A percentile compares a stretch with the other conserved stretches of the same genome.
Evolutionary conservation across 2,329 filamentous ascomycete species (phyloP).

Genomic region (Harringtonia aguacate): DNA sequence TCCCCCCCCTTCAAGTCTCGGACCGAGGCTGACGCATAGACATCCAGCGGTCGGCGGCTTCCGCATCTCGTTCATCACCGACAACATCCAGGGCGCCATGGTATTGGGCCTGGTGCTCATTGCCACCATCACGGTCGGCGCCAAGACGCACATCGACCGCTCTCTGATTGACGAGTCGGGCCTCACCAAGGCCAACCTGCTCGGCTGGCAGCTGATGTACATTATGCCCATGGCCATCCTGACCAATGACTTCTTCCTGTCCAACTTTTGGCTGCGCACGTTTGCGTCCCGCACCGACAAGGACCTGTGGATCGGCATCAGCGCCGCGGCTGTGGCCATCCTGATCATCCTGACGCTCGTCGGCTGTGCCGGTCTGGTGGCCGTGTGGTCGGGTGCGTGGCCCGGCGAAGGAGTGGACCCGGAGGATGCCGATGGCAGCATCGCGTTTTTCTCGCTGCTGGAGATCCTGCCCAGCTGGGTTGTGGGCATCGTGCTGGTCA

Average conservation of each 20-base stretch:
- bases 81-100: constrained; percentile 72
- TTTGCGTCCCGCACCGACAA: constrained; percentile 72
- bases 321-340: constrained; percentile 54
- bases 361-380: constrained; percentile 61
- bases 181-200: constrained; percentile 54
- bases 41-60: constrained; percentile 63
- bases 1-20: constrained; percentile 3
- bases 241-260: constrained; percentile 81
- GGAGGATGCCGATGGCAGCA: constrained; percentile 41
- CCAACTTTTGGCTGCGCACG: constrained; percentile 73
- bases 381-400: constrained; percentile 67
- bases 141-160: constrained; percentile 60
- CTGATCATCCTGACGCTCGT: constrained; percentile 63
- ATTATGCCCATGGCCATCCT: constrained; percentile 72
- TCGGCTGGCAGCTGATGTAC: constrained; percentile 80
- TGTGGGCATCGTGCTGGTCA: constrained; percentile 70
- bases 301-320: constrained; percentile 64
- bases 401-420: constrained; percentile 55
- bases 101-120: constrained; percentile 65
- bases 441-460: constrained; percentile 68
- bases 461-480: constrained; percentile 66
- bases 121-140: constrained; percentile 67
- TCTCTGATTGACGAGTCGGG: constrained; percentile 58
- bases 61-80: constrained; percentile 73
- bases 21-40: neutral